Conservation (phyloP, 768 basidiomycete genomes). For the Mycena albidolilacea region DNA sequence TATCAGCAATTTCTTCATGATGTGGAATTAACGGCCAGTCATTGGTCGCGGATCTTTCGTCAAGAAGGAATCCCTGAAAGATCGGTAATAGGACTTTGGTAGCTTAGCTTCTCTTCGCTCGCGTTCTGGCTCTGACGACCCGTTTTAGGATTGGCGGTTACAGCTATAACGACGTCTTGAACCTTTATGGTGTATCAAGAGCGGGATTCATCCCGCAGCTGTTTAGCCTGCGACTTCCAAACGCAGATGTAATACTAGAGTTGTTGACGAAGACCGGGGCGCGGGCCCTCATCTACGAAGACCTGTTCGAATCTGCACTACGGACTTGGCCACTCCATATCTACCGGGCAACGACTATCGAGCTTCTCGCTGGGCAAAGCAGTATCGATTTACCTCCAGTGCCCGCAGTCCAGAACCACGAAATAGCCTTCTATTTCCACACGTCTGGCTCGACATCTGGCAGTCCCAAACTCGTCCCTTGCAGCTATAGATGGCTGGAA, state of each 20-base stretch:
- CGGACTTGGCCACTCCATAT: slow-evolving; percentile 64
- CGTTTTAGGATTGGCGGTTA: slow-evolving; percentile 77
- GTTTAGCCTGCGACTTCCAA: slow-evolving; percentile 84
- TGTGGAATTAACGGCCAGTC: slow-evolving; percentile 74
- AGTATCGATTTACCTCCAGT: slow-evolving; percentile 58
- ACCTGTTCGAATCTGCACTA: slow-evolving; percentile 64
- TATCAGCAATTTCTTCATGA: slow-evolving; percentile 76
- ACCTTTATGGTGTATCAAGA: slow-evolving; percentile 81
- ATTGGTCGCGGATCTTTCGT: slow-evolving; percentile 71
- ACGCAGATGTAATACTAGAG: slow-evolving; percentile 78
- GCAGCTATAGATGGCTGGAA: slow-evolving; percentile 77
- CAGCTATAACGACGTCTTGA: slow-evolving; percentile 78
- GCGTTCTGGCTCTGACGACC: slow-evolving; percentile 13
- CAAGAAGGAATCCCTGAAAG: slow-evolving; percentile 62
- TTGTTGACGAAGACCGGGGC: slow-evolving; percentile 75
- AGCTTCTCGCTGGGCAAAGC: slow-evolving; percentile 54
- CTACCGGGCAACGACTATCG: slow-evolving; percentile 60
- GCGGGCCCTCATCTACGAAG: slow-evolving; percentile 75
- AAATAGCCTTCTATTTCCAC: slow-evolving; percentile 80
- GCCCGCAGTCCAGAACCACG: slow-evolving; percentile 48
- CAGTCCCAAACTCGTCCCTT: slow-evolving; percentile 84
- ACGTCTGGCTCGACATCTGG: slow-evolving; percentile 90
- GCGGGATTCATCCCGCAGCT: slow-evolving; percentile 86
- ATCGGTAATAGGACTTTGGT: slow-evolving; percentile 85
- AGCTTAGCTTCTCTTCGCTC: slow-evolving; percentile 43